Base-by-base conservation (phyloP, 257 asterid genomes). In the Petunia axillaris region DNA sequence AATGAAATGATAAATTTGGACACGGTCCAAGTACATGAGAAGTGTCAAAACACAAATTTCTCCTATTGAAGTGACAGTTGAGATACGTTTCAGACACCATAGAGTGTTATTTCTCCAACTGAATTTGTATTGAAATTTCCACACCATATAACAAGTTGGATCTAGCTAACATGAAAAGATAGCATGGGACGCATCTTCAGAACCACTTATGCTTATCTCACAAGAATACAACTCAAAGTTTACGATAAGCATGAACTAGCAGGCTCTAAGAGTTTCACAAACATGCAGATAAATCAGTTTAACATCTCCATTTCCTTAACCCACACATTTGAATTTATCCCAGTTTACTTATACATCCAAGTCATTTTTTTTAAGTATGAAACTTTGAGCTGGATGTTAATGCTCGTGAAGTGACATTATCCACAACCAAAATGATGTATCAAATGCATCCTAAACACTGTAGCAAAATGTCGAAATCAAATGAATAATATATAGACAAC, bases 381-480 rank as follows among this genome's bases (percentile, higher is more conserved):
- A 14, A 71, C 43, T 10, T 8, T 25, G 59, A 25, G 77, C 43
- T 71, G 44, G 59, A 73, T 50, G 41, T 50, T 50, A 71, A 73
- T 46, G 55, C 44, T 68, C 38, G 10, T 44, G 43, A 68, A 44
- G 58, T 68, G 50, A 64, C 25, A 3, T 39, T 5, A 44, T 43
- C 76, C 53, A 73, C 62, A 5, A 50, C 4, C 62, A 73, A 50
- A 71, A 73, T 73, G 46, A 73, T 15, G 46, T 36, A 73, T 50
- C 78, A 73, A 52, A 50, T 73, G 36, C 62, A 73, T 41, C 78
- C 62, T 50, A 35, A 73, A 73, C 46, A 73, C 62, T 11, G 25
- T 25, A 36, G 78, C 37, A 11, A 35, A 71, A 50, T 3, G 1
- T 73, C 62, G 50, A 73, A 73, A 48, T 10, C 44, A 71, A 44